Evolutionary conservation across 2,329 filamentous ascomycete genomes (phyloP), one percentile per base, ranked within the genome.

Genomic region (Sarocladium oryzae): DNA sequence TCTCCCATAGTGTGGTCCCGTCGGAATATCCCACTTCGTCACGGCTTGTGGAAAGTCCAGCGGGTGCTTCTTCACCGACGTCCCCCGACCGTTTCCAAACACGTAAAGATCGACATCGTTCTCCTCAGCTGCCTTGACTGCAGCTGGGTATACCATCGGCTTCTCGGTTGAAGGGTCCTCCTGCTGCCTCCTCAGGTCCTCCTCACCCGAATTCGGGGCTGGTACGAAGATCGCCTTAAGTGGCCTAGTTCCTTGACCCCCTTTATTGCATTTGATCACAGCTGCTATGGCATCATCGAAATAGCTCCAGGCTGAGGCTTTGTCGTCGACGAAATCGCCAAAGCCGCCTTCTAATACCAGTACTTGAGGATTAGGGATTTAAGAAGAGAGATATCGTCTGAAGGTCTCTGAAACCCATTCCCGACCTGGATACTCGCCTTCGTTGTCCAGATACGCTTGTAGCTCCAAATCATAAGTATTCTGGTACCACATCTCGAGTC

Each of bases 401-500:
- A 48, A 48, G 10, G 43, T 18, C 4, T 33, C 26, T n/a, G 20
- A 21, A 4, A 48, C 26, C 7, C 33, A 24, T 11, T 48, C 18
- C 4, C 43, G 24, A 4, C 21, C 26, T 7, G 26, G 26, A 8
- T n/a, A n/a, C n/a, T 16, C 26, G 6, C 43, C 9, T 16, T 48
- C 28, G 13, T 15, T 16, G 8, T 48, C 43, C 11, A 15, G 33
- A 4, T 32, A 16, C 8, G 43, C 43, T 21, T 48, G 43, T 11
- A 32, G 43, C 21, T 26, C 43, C 10, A 48, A n/a, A 21, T 48
- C 43, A 6, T 48, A 9, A 11, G 43, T n/a, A 15, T 4, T 11
- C 20, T 48, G 43, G n/a, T 23, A 48, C 43, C 43, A 48, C 43
- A 48, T 48, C 8, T 24, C 20, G n/a, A 48, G 28, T 13, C 28